Evolutionary conservation across 1,284 basidiomycete genomes (phyloP), one percentile per base, ranked within the genome.

Genomic region (Lignosus rhinocerotis): DNA sequence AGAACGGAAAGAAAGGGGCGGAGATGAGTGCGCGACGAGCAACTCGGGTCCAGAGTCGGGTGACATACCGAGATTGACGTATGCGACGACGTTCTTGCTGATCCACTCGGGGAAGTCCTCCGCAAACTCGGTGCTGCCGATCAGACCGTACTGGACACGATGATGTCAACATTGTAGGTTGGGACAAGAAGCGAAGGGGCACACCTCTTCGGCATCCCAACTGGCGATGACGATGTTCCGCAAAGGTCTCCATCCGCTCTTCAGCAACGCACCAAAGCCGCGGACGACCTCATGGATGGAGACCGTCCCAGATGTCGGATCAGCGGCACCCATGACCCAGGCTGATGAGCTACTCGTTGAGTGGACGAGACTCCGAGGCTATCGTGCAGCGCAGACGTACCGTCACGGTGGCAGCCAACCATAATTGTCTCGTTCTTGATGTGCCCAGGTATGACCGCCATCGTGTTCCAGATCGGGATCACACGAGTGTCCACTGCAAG

Each of bases 181-280:
- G 36, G 5, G 1, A 12, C 14, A n/a, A 39, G 11, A 19, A 25
- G 5, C 21, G 25, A 25, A 30, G 36, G 36, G 2, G 63, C 70
- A 44, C 46, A 88, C 86, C 80, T 95, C 96, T 76, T 98, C 95
- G 0, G 86, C 96, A 72, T 96, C 94, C 94, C 93, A 97, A 62
- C 87, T 91, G 4, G 92, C 93, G 52, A 98, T 80, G n/a, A 96
- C 75, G 66, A 96, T 86, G 16, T 92, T 96, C 56, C 95, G 80
- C 41, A 95, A 75, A 4, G 96, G 96, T 67, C 86, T 91, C 96
- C 96, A 98, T 30, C 94, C 95, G 14, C 76, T 78, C 63, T 76
- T 77, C 21, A 92, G 70, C 1, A 98, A 78, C 9, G 77, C 75
- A 33, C 93, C 94, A 57, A 95, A 83, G n/a, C 92, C 93, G 36